Conservation (phyloP, 768 basidiomycete genomes). For the Amylocystis lapponica region DNA sequence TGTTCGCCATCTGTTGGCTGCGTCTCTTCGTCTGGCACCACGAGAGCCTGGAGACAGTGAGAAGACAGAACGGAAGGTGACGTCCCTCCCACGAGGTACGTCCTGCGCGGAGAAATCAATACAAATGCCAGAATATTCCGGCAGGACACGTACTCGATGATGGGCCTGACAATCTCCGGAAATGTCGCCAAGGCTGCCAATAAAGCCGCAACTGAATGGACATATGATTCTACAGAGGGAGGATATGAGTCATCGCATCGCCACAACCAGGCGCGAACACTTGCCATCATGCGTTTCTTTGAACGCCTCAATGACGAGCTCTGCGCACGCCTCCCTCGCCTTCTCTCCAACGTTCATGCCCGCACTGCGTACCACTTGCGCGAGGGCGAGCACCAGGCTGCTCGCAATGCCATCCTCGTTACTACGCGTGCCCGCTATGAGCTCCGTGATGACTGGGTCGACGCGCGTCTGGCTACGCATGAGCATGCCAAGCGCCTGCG, state of each 20-base stretch:
- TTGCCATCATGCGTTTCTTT: constrained; percentile 63
- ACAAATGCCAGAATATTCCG: constrained; percentile 2
- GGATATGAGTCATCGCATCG: background rate
- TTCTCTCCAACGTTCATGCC: constrained; percentile 73
- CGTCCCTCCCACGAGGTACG: constrained; percentile 62
- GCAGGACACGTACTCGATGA: constrained; percentile 47
- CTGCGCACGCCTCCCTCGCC: constrained; percentile 64
- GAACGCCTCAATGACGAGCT: constrained; percentile 77
- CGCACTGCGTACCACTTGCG: constrained; percentile 66
- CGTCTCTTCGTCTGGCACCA: constrained; percentile 44
- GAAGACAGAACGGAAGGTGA: constrained; percentile 60
- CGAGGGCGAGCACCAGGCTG: constrained; percentile 71
- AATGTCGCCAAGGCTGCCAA: constrained; percentile 59
- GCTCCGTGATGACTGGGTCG: constrained; percentile 91
- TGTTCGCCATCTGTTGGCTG: constrained; percentile 18
- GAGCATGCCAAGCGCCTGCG: constrained; percentile 77
- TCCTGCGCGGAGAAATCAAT: constrained; percentile 28
- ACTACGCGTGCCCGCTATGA: constrained; percentile 53
- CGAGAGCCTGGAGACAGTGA: constrained; percentile 51
- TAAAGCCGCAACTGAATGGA: constrained; percentile 56
- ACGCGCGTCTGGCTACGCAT: constrained; percentile 90
- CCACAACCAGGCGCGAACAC: constrained; percentile 7
- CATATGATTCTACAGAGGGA: constrained; percentile 53
- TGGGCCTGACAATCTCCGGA: constrained; percentile 55
- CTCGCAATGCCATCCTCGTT: constrained; percentile 69